Percentiles rank a stretch among this genome's conserved stretches.
phyloP scores from a whole-genome alignment of 2,329 filamentous ascomycete species.

The Neurospora sp. region DNA sequence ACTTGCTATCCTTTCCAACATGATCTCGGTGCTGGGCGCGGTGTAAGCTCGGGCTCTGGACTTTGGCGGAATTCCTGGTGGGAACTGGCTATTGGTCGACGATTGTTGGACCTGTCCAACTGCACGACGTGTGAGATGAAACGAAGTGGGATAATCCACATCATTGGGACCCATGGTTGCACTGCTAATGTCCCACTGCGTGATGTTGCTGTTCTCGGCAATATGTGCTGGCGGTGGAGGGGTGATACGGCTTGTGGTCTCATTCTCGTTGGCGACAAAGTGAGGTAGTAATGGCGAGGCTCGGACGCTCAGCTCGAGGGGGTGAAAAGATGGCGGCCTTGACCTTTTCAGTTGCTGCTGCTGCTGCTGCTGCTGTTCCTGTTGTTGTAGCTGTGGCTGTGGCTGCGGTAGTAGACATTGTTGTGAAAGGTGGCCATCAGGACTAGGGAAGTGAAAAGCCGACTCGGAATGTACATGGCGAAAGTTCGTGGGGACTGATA shows the following conservation, averaged over 20 bases:
- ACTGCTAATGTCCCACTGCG: slow-evolving; percentile 21
- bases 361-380: slow-evolving; percentile 14
- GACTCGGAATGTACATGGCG: slow-evolving; percentile 44
- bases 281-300: slow-evolving; percentile 48
- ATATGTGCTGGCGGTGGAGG: slow-evolving; percentile 31
- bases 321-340: slow-evolving; percentile 35
- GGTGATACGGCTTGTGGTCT: slow-evolving; percentile 20
- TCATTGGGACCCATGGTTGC: slow-evolving; percentile 28
- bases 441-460: slow-evolving; percentile 25
- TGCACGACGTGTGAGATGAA: slow-evolving; percentile 39
- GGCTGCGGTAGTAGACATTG: not conserved
- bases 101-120: not conserved
- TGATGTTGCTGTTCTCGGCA: slow-evolving; percentile 24
- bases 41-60: slow-evolving; percentile 35
- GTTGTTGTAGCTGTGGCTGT: slow-evolving; percentile 19
- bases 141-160: slow-evolving; percentile 41
- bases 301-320: slow-evolving; percentile 47
- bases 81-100: slow-evolving; percentile 5
- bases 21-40: slow-evolving; percentile 37
- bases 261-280: slow-evolving; percentile 29
- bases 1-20: slow-evolving; percentile 46
- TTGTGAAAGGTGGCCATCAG: slow-evolving; percentile 2
- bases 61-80: slow-evolving; percentile 34
- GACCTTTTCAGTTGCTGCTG: slow-evolving; percentile 3
- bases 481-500: slow-evolving; percentile 51